A percentile compares a stretch with the other conserved stretches of the same genome.
Evolutionary conservation across 495 filamentous ascomycete species (phyloP).

Genomic region (Opeltia flavorubescens): DNA sequence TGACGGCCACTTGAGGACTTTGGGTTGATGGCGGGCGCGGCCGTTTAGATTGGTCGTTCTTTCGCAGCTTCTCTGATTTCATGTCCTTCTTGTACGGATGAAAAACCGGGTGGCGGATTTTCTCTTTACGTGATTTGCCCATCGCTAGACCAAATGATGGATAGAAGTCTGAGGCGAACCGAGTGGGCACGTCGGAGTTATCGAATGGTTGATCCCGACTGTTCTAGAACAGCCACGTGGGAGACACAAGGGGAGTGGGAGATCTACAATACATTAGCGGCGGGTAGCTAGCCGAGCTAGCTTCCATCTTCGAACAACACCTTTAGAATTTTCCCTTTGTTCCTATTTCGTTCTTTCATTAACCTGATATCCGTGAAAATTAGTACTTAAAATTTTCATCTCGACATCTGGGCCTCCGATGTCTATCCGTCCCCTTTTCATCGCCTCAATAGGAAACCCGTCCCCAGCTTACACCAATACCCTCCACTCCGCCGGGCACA

Average conservation of each 20-base stretch:
- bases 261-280: neutral
- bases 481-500: constrained; percentile 72
- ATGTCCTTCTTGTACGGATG: constrained; percentile 5
- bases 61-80: neutral
- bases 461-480: constrained; percentile 45
- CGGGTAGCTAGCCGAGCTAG: neutral
- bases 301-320: neutral
- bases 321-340: neutral
- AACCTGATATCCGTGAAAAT: neutral
- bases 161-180: too few species aligned
- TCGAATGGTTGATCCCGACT: neutral
- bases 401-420: constrained; percentile 11
- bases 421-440: constrained; percentile 36
- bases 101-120: neutral
- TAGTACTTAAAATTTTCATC: neutral
- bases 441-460: constrained; percentile 64
- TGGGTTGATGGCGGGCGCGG: neutral
- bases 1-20: constrained; percentile 18
- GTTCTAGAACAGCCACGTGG: neutral
- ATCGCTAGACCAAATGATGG: neutral
- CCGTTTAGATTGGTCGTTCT: neutral
- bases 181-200: too few species aligned
- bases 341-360: neutral
- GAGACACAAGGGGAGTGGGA: too few species aligned
- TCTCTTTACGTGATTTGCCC: constrained; percentile 13